Percentiles rank a stretch among this genome's conserved stretches.
These are phyloP conservation scores for Byssoonygena ceratinophila DNA, from an alignment of 2,329 filamentous ascomycete genomes.

Conservation along the genomic window DNA sequence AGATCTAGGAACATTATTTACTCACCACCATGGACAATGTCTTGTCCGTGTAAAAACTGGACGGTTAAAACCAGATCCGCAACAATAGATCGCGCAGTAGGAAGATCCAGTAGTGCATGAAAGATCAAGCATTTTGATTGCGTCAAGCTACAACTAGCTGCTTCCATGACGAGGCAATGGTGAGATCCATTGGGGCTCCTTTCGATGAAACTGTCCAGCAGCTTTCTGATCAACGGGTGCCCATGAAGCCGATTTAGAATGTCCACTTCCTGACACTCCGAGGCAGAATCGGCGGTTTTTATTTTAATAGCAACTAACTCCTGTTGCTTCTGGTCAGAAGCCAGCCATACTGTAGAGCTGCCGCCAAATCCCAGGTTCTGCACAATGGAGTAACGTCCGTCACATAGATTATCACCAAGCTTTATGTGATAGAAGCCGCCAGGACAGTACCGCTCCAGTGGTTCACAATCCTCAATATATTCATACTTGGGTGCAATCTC, in stretches of 20 bases:
- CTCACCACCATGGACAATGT: conserved; percentile 17
- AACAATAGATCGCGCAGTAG: conserved; percentile 13
- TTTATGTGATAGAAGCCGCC: conserved; percentile 14
- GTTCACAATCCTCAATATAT: conserved; percentile 16
- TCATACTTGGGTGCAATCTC: conserved; percentile 11
- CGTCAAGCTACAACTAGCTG: conserved; percentile 15
- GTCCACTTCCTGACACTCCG: conserved; percentile 12
- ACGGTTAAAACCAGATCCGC: conserved; percentile 15
- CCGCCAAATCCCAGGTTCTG: conserved; percentile 15
- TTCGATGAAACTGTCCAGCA: conserved; percentile 15
- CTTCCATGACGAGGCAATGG: conserved; percentile 16
- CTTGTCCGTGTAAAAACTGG: conserved; percentile 15
- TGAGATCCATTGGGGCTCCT: conserved; percentile 15
- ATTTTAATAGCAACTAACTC: conserved; percentile 15
- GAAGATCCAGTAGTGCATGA: conserved; percentile 15
- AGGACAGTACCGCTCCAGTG: conserved; percentile 13
- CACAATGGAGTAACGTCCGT: conserved; percentile 14
- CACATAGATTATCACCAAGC: conserved; percentile 13
- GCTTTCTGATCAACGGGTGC: conserved; percentile 14
- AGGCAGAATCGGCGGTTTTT: conserved; percentile 12
- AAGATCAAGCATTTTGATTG: conserved; percentile 12
- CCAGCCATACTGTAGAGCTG: conserved; percentile 16
- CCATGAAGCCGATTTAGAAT: conserved; percentile 14
- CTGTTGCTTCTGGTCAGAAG: conserved; percentile 15
- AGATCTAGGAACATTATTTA: conserved; percentile 9